Evolutionary conservation across 106 monocot genomes (phyloP).

Genomic region (Dactylorhiza incarnata): DNA sequence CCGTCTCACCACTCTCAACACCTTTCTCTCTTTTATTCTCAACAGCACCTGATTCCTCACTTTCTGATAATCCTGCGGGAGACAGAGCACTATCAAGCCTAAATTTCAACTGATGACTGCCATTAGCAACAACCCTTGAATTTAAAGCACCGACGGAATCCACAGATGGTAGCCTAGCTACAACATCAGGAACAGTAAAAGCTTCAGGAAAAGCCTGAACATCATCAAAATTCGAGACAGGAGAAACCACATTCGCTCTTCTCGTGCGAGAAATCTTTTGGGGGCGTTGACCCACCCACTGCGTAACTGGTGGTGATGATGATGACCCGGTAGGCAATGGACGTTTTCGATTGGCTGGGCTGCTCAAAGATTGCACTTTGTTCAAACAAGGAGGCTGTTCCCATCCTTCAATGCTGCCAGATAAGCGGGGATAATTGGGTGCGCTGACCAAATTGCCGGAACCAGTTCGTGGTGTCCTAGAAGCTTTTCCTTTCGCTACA

Average conservation of each 20-base stretch:
- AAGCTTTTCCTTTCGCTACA: slow-evolving; percentile 61
- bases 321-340: slow-evolving; percentile 38
- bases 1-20: slow-evolving; percentile 45
- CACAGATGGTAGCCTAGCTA: slow-evolving; percentile 20
- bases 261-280: slow-evolving; percentile 68
- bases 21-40: slow-evolving; percentile 63
- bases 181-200: slow-evolving; percentile 33
- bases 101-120: slow-evolving; percentile 25
- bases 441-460: slow-evolving; percentile 33
- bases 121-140: slow-evolving; percentile 19
- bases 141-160: slow-evolving; percentile 23
- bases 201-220: slow-evolving; percentile 34
- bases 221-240: slow-evolving; percentile 73
- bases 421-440: slow-evolving; percentile 30
- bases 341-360: slow-evolving; percentile 45
- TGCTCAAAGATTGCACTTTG: slow-evolving; percentile 36
- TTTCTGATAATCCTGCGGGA: slow-evolving; percentile 55
- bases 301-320: slow-evolving; percentile 62
- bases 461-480: slow-evolving; percentile 59
- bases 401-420: slow-evolving; percentile 54
- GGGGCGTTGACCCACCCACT: slow-evolving; percentile 62
- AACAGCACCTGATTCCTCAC: slow-evolving; percentile 56
- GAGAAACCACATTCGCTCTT: slow-evolving; percentile 80
- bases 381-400: slow-evolving; percentile 40
- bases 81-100: slow-evolving; percentile 43